phyloP scores from a whole-genome alignment of 2,329 filamentous ascomycete species.

The Pseudogymnoascus sp. region DNA sequence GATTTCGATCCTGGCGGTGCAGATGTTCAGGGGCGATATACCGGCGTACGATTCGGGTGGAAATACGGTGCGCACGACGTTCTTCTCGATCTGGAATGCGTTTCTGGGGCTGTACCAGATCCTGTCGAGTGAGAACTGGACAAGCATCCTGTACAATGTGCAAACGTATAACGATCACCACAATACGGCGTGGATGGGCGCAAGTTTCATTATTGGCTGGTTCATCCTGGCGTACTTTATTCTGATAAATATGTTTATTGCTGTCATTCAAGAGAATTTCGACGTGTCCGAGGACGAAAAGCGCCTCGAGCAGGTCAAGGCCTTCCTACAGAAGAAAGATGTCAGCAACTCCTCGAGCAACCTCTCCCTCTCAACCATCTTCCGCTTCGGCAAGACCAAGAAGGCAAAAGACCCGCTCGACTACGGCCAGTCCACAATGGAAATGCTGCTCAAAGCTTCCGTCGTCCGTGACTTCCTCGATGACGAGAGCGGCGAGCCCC shows the following conservation, averaged over 20 bases:
- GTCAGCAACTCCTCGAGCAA: conserved; percentile 65
- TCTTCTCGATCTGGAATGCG: conserved; percentile 87
- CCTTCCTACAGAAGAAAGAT: conserved; percentile 87
- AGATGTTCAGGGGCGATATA: conserved; percentile 85
- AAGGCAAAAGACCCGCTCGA: conserved; percentile 75
- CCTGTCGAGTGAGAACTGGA: conserved; percentile 95
- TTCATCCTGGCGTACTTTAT: conserved; percentile 95
- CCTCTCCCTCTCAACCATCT: conserved; percentile 65
- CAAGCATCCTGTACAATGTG: conserved; percentile 72
- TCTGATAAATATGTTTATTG: conserved; percentile 99
- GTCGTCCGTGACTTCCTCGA: conserved; percentile 93
- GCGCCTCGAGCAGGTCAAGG: conserved; percentile 89
- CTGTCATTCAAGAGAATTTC: conserved; percentile 98
- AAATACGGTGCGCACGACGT: conserved; percentile 61
- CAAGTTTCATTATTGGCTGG: conserved; percentile 87
- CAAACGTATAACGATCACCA: conserved; percentile 58
- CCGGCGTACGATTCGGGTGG: conserved; percentile 54
- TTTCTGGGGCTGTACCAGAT: conserved; percentile 98
- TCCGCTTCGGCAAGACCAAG: conserved; percentile 52
- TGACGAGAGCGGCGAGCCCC: conserved; percentile 47
- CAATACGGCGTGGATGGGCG: conserved; percentile 84
- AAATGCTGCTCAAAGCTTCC: conserved; percentile 94
- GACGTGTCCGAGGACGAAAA: conserved; percentile 98
- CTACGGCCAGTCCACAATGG: conserved; percentile 83
- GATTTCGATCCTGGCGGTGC: conserved; percentile 84